Evolutionary conservation across 805 yeast species (phyloP), one percentile per base, ranked within the genome.

Genomic region (Monosporozyma aerobia): DNA sequence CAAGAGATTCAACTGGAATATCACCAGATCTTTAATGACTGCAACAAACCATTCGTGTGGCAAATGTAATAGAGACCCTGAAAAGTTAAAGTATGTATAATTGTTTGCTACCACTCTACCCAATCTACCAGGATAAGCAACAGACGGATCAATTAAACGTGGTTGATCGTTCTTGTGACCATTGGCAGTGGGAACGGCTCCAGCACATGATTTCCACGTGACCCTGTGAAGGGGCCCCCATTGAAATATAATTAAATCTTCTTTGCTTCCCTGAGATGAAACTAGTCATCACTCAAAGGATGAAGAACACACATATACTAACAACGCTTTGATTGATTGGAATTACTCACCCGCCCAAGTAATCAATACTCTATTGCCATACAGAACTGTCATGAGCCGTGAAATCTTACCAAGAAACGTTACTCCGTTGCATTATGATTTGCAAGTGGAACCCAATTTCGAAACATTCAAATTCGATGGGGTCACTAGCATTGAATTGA

Each of bases 341-440:
- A 19, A 23, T 44, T 30, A 49, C 48, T 44, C 29, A 43, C 19
- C 19, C 19, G 19, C 19, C 19, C 49, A 47, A 33, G 8, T 16
- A 27, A 49, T 19, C 41, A 22, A 59, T 60, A 59, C 27, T 54
- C 32, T 53, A 57, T 14, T 29, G 41, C 19, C 19, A 27, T 49
- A 68, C 23, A 29, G 41, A 27, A 50, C 27, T 23, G 11, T 68
- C 27, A 54, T 65, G 8, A 56, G 63, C 44, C 72, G 77, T 62
- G 77, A 74, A 59, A 65, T 74, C 44, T 78, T 82, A 55, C 95
- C 87, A 60, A 73, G 73, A 48, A 73, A 77, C 51, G 85, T 90
- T 55, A 76, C 76, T 54, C 97, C 99, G 37, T 60, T 72, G 37
- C 87, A 86, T 69, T 92, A 94, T 66, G 78, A 81, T 51, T 67